Conservation (phyloP, 1,284 basidiomycete species). For the Boletellus dicymbophilus region DNA sequence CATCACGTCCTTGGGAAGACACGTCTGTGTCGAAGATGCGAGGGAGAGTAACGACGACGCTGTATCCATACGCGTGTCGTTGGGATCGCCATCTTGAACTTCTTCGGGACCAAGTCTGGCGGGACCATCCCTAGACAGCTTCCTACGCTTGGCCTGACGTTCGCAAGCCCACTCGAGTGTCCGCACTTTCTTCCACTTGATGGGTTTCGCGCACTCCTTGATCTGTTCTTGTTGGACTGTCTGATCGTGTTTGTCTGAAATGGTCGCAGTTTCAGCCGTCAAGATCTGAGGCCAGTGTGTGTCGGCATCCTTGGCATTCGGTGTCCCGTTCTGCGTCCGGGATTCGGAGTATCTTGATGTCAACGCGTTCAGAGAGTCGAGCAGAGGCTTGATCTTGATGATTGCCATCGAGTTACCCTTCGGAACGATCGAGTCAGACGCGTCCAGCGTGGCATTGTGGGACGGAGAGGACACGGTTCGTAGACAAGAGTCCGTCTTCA, state of each 20-base stretch:
- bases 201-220: conserved; percentile 2
- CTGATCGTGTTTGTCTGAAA: not conserved
- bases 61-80: conserved; percentile 18
- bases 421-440: not conserved
- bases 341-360: conserved; percentile 2
- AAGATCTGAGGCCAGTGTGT: not conserved
- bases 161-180: conserved; percentile 53
- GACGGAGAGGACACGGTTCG: conserved; percentile 32
- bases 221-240: conserved; percentile 5
- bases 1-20: conserved; percentile 37
- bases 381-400: conserved; percentile 21
- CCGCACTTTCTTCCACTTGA: conserved; percentile 22
- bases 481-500: conserved; percentile 21
- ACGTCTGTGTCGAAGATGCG: conserved; percentile 14
- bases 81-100: conserved; percentile 3
- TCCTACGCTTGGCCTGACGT: conserved; percentile 38
- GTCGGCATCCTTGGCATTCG: not conserved
- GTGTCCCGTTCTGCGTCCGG: not conserved
- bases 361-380: conserved; percentile 20
- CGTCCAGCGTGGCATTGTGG: conserved; percentile 26
- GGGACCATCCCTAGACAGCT: conserved; percentile 17
- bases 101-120: conserved; percentile 18
- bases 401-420: conserved; percentile 8
- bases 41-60: conserved; percentile 34
- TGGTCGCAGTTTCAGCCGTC: not conserved